Base-by-base conservation (phyloP, 2,329 filamentous ascomycete genomes). In the Penicillium sp. region DNA sequence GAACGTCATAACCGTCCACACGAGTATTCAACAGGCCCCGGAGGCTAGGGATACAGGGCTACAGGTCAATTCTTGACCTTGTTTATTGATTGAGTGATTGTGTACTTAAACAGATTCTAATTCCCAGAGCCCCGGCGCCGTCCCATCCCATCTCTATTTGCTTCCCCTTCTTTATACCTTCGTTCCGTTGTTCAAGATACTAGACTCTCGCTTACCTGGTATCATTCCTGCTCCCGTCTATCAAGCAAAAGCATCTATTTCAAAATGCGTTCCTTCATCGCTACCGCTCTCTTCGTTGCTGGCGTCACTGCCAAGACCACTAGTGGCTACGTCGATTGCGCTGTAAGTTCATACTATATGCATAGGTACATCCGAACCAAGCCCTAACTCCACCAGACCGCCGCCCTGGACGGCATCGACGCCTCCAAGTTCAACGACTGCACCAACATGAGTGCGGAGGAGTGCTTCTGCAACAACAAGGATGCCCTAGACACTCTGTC, bases 191-290 rank as follows among this genome's bases (percentile, higher is more conserved):
- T n/a, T n/a, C 5, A 18, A 12, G 17, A 12, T 23, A 37, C 34
- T 23, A 21, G 33, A 37, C 17, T 37, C 12, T 37, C 32, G 15
- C 15, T 9, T 37, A 23, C 34, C n/a, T 17, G 17, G n/a, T 17
- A 33, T 33, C 30, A 15, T 13, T 20, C 15, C 17, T 18, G 21
- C 13, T 29, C 21, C 27, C 39, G 37, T 2, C 7, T 20, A 52
- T 13, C 1, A 29, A 26, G 12, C 13, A 41, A 41, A 49, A 52
- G 51, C 6, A 5, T 3, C 37, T 33, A 29, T 27, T 23, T 27
- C 45, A 58, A 43, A 36, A 64, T 64, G 62, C 62, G 62, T 44
- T 55, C 37, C 13, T 55, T 61, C 50, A 45, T 62, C 29, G 36
- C 54, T 21, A 43, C 43, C 21, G 46, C 59, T 24, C 10, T 63